phyloP scores from a whole-genome alignment of 1,284 basidiomycete species.

The Mycena citricolor region DNA sequence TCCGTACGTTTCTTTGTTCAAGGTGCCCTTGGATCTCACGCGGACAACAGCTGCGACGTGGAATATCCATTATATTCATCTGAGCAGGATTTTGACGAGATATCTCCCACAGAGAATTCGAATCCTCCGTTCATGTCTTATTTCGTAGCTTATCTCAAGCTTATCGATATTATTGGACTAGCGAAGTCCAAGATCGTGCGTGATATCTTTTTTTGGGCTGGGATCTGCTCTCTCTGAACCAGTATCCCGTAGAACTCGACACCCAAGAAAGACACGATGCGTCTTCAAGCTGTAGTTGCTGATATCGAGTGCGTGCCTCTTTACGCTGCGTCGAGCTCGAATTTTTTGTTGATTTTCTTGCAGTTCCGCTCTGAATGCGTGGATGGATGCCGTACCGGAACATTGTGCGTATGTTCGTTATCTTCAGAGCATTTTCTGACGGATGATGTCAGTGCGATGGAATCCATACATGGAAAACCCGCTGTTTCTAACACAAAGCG shows the following conservation, averaged over 20 bases:
- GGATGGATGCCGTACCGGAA: constrained; percentile 63
- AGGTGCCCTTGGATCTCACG: too few species aligned
- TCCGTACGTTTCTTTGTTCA: constrained; percentile 32
- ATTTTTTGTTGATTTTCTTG: neutral
- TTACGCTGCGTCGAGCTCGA: neutral
- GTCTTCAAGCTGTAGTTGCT: constrained; percentile 50
- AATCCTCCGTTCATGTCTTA: constrained; percentile 50
- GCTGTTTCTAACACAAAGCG: constrained; percentile 60
- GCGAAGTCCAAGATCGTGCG: constrained; percentile 26
- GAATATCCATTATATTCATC: too few species aligned
- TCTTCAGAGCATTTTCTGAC: neutral
- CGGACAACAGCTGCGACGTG: too few species aligned
- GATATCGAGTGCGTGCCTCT: constrained; percentile 44
- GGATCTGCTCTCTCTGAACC: too few species aligned
- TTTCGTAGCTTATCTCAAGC: constrained; percentile 50
- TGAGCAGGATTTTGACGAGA: too few species aligned
- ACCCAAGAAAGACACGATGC: constrained; percentile 27
- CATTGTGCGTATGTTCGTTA: constrained; percentile 40
- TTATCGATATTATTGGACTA: constrained; percentile 63
- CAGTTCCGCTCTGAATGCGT: constrained; percentile 60
- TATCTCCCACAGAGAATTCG: too few species aligned
- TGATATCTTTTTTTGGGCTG: constrained; percentile 26
- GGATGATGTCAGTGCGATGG: constrained; percentile 49
- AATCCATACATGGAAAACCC: constrained; percentile 51
- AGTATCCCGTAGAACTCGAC: constrained; percentile 26